Evolutionary conservation across 2,329 filamentous ascomycete genomes (phyloP).

Genomic region (Fusarium equiseti): DNA sequence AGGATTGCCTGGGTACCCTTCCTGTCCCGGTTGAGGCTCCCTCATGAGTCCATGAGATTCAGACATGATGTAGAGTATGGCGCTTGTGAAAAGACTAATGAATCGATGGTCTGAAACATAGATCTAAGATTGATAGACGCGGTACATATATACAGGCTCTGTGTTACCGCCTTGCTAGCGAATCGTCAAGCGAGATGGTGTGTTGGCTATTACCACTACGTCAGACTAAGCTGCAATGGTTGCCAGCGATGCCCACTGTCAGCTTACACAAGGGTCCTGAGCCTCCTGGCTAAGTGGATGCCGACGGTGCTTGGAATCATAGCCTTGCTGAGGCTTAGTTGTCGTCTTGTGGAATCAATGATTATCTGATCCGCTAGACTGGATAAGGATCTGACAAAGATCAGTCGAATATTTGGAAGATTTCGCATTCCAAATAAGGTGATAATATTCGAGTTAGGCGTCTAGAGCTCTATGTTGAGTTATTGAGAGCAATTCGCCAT

Average conservation of each 20-base stretch:
- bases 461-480: background rate
- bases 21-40: background rate
- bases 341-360: background rate
- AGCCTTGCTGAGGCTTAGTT: background rate
- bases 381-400: background rate
- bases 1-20: background rate
- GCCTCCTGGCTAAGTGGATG: background rate
- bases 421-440: background rate
- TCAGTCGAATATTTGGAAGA: background rate
- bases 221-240: background rate
- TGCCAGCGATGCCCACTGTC: background rate
- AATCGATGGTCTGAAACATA: background rate
- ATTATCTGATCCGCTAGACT: background rate
- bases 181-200: background rate
- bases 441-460: background rate
- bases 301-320: background rate
- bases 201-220: background rate
- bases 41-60: slow-evolving; percentile 3
- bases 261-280: background rate
- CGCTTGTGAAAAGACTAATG: too few species aligned
- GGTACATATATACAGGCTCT: slow-evolving; percentile 7
- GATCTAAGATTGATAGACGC: background rate
- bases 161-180: background rate
- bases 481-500: background rate
- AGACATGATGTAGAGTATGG: background rate